Evolutionary conservation across 805 yeast genomes (phyloP).

Genomic region (Torulaspora indica): DNA sequence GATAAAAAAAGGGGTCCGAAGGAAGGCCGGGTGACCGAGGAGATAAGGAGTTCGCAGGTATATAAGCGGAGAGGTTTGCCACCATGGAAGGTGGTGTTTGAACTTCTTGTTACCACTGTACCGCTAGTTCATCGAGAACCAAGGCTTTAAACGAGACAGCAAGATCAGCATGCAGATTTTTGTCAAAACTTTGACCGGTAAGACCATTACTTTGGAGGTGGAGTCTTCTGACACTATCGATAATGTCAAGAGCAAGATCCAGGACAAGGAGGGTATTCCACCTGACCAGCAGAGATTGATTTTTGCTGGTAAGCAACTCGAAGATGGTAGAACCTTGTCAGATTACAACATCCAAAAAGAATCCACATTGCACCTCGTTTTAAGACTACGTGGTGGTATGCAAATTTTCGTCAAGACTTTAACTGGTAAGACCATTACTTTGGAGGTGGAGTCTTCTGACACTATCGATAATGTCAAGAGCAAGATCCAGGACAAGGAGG

Average conservation of each 20-base stretch:
- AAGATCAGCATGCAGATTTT: slow-evolving; percentile 70
- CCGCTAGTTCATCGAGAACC: not conserved
- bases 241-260: slow-evolving; percentile 86
- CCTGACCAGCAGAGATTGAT: slow-evolving; percentile 91
- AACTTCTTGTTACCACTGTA: not conserved
- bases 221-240: slow-evolving; percentile 91
- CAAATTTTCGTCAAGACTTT: slow-evolving; percentile 81
- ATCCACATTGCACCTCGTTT: slow-evolving; percentile 74
- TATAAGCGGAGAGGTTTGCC: slow-evolving; percentile 5
- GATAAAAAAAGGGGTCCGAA: not conserved
- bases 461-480: slow-evolving; percentile 88
- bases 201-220: slow-evolving; percentile 74
- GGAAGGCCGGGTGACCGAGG: slow-evolving; percentile 2
- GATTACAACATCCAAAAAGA: slow-evolving; percentile 94
- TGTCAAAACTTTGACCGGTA: slow-evolving; percentile 81
- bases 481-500: slow-evolving; percentile 90
- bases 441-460: slow-evolving; percentile 81
- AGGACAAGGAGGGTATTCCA: slow-evolving; percentile 91
- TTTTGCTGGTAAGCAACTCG: slow-evolving; percentile 91
- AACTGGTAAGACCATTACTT: slow-evolving; percentile 82
- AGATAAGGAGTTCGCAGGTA: slow-evolving; percentile 5
- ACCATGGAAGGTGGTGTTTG: not conserved
- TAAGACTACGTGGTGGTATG: slow-evolving; percentile 84
- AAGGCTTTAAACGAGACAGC: slow-evolving; percentile 46
- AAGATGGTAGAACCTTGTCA: slow-evolving; percentile 86